Percentiles rank a stretch among this genome's conserved stretches.
Evolutionary conservation across 306 rosid species (phyloP).

Genomic region (Benincasa hispida): DNA sequence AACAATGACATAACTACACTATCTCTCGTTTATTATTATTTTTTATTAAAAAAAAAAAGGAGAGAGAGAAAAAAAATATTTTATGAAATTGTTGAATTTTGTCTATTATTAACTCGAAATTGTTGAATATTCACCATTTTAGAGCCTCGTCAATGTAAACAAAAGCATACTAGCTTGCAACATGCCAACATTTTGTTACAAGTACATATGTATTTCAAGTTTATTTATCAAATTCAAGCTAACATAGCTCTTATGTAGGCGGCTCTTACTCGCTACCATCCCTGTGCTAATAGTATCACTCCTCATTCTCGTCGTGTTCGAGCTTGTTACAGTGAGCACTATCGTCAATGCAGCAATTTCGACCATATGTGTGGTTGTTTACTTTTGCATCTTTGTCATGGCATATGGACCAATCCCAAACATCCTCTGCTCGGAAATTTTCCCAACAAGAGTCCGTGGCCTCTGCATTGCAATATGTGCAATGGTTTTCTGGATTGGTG

Average conservation of each 20-base stretch:
- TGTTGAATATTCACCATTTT: background rate
- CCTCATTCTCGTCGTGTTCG: conserved; percentile 33
- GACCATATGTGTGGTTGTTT: conserved; percentile 41
- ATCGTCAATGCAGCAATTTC: conserved; percentile 48
- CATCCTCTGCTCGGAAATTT: conserved; percentile 67
- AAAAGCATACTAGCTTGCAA: background rate
- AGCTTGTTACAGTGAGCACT: conserved; percentile 23
- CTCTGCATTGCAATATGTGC: conserved; percentile 74
- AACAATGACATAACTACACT: background rate
- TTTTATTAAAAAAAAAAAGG: background rate
- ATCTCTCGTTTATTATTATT: background rate
- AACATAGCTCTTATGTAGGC: conserved; percentile 30
- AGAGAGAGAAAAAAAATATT: too few relatives aligned
- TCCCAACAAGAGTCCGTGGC: conserved; percentile 75
- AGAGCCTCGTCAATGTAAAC: background rate
- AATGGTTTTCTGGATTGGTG: conserved; percentile 50
- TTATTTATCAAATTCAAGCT: background rate
- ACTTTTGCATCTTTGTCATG: conserved; percentile 57
- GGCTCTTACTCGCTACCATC: conserved; percentile 45
- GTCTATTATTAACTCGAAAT: background rate
- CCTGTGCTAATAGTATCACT: conserved; percentile 57
- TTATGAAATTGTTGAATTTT: background rate
- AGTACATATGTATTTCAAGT: background rate
- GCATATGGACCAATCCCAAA: conserved; percentile 76
- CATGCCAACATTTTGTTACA: background rate